Evolutionary conservation across 805 yeast species (phyloP).

Genomic region (Maudiozyma turicensis): DNA sequence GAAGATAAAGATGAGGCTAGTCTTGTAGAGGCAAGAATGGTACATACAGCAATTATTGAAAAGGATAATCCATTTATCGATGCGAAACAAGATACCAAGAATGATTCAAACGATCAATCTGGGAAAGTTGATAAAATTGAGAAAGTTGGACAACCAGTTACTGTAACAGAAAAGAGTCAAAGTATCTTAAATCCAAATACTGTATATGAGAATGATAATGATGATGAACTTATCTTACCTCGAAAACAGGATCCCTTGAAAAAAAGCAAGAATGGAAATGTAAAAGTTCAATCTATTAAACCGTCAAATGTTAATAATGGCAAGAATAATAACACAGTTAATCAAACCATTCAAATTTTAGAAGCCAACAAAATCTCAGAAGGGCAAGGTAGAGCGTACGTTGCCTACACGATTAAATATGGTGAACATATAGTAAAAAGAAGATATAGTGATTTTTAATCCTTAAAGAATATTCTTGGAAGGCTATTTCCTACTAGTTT

Average conservation of each 20-base stretch:
- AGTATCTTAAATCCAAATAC: slow-evolving; percentile 11
- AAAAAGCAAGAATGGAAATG: background rate
- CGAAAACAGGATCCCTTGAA: background rate
- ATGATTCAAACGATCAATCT: background rate
- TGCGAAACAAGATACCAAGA: slow-evolving; percentile 1
- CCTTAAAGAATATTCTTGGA: slow-evolving; percentile 57
- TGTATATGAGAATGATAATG: slow-evolving; percentile 3
- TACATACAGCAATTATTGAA: slow-evolving; percentile 21
- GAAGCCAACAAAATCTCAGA: slow-evolving; percentile 27
- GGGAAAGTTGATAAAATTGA: background rate
- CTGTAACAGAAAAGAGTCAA: slow-evolving; percentile 4
- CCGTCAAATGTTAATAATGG: background rate
- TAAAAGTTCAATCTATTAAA: no score
- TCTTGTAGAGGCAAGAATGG: slow-evolving; percentile 8
- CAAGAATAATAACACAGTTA: background rate
- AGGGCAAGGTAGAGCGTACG: slow-evolving; percentile 29
- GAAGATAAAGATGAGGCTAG: background rate
- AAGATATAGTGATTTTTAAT: slow-evolving; percentile 87
- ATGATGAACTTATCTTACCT: background rate
- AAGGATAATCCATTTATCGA: slow-evolving; percentile 25
- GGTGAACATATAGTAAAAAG: slow-evolving; percentile 51
- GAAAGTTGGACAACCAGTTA: background rate
- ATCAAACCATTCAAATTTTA: slow-evolving; percentile 12
- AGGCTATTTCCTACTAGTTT: slow-evolving; percentile 72
- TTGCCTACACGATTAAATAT: slow-evolving; percentile 68